These are phyloP conservation scores for Malassezia brasiliensis DNA, from an alignment of 1,284 basidiomycete genomes.

Conservation along the genomic window DNA sequence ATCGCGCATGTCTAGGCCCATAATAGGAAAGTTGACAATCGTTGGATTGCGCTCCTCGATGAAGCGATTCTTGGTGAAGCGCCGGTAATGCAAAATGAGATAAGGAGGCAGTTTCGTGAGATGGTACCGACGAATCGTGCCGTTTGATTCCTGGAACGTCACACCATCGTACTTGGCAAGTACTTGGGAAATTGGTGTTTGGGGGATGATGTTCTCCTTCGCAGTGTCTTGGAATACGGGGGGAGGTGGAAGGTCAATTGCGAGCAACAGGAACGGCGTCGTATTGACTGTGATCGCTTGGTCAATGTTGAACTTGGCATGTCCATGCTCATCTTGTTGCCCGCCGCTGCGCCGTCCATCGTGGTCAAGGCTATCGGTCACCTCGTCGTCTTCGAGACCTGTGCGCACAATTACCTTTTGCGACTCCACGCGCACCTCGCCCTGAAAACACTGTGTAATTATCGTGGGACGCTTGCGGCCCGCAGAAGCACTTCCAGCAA, in stretches of 20 bases:
- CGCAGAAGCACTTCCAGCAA: conserved; percentile 57
- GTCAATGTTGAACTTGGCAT: conserved; percentile 33
- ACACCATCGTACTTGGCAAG: conserved; percentile 89
- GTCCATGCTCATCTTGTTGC: conserved; percentile 32
- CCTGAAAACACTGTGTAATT: conserved; percentile 87
- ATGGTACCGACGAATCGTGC: conserved; percentile 62
- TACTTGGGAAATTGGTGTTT: conserved; percentile 80
- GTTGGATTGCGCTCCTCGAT: conserved; percentile 99
- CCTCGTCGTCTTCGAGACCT: conserved; percentile 22
- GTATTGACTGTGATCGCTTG: conserved; percentile 68
- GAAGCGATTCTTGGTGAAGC: conserved; percentile 96
- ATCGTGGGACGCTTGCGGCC: conserved; percentile 50
- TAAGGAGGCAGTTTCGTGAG: conserved; percentile 78
- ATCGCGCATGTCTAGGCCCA: conserved; percentile 78
- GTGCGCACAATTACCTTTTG: conserved; percentile 66
- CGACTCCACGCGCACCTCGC: conserved; percentile 80
- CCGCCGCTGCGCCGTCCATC: conserved; percentile 30
- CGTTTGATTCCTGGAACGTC: conserved; percentile 30
- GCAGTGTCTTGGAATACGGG: conserved; percentile 86
- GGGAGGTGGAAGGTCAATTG: conserved; percentile 87
- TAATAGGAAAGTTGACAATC: conserved; percentile 89
- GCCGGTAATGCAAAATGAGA: conserved; percentile 87
- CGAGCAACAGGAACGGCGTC: conserved; percentile 88
- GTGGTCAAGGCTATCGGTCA: conserved; percentile 22
- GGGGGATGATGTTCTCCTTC: conserved; percentile 96